Conservation (phyloP, 2,329 filamentous ascomycete species). For the Paraconiothyrium brasiliense region DNA sequence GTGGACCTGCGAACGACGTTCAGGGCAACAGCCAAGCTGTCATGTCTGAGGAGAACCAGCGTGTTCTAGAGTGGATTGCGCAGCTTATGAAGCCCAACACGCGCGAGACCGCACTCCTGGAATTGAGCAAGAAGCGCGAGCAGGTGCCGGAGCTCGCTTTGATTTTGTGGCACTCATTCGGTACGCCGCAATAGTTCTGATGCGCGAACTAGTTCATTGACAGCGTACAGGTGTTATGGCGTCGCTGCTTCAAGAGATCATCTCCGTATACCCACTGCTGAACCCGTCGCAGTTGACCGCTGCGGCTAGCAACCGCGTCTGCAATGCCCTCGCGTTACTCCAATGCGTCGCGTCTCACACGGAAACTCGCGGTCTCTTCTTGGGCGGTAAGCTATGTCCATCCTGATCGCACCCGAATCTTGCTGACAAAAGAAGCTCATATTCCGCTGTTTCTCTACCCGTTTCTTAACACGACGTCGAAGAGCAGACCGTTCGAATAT, state of each 20-base stretch:
- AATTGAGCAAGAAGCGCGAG: conserved; percentile 98
- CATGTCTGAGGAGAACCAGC: conserved; percentile 88
- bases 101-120: conserved; percentile 88
- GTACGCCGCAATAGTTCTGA: conserved; percentile 58
- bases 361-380: conserved; percentile 90
- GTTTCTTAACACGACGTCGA: conserved; percentile 98
- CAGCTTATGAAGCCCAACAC: conserved; percentile 88
- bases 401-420: not conserved
- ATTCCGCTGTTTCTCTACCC: conserved; percentile 98
- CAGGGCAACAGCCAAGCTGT: conserved; percentile 51
- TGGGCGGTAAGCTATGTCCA: conserved; percentile 73
- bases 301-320: conserved; percentile 96
- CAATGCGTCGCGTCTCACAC: conserved; percentile 98
- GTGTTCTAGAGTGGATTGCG: conserved; percentile 92
- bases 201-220: conserved; percentile 23
- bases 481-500: conserved; percentile 97
- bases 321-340: conserved; percentile 92
- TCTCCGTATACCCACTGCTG: conserved; percentile 95
- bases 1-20: conserved; percentile 50
- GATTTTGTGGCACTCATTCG: conserved; percentile 98
- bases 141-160: conserved; percentile 96
- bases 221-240: conserved; percentile 86
- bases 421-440: conserved; percentile 70
- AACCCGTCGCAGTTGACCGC: conserved; percentile 97
- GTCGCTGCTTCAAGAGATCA: conserved; percentile 95